Base-by-base conservation (phyloP, 2,329 filamentous ascomycete species). In the Rhytidhysteron rufulum region DNA sequence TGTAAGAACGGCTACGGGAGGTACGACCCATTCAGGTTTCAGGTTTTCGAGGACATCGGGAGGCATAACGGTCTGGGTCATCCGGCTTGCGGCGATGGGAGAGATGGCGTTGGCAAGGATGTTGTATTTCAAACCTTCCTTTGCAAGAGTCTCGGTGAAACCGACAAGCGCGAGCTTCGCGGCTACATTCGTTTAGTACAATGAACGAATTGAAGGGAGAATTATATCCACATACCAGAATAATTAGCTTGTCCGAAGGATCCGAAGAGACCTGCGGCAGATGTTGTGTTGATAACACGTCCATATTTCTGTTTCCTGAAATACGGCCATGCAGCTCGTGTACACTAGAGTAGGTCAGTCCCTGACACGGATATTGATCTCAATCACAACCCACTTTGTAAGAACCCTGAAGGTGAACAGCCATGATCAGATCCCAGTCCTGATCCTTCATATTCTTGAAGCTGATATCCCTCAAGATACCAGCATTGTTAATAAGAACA, bases 251-350 rank as follows among this genome's bases (percentile, higher is more conserved):
- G 91, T 51, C 91, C 93, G 62, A 96, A 97, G 72, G 82, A 93
- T 60, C 93, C 93, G 66, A 95, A 97, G 39, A 98, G 77, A 58
- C 93, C 93, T 47, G 93, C 90, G 42, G 89, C 89, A n/a, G 91
- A 97, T 27, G 91, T 82, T 18, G 93, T 97, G 77, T 94, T 97
- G 73, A 98, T 95, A 53, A 98, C 77, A 57, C 93, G 82, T 49
- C 93, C 93, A 66, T 88, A 98, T 80, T 96, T 97, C 73, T 98
- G 93, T 75, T 97, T 97, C 62, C 91, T 81, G 79, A 98, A 97
- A 70, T 97, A 78, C 44, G 91, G 89, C 91, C 93, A 98, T 38
- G 93, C 93, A 48, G 93, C 93, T 67, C 83, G 84, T 46, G 93
- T 79, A 67, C 88, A 95, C 80, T 77, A 50, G 21, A 17, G 27